Evolutionary conservation across 2,329 filamentous ascomycete species (phyloP).

Genomic region (Phyllosticta citrichinensis): DNA sequence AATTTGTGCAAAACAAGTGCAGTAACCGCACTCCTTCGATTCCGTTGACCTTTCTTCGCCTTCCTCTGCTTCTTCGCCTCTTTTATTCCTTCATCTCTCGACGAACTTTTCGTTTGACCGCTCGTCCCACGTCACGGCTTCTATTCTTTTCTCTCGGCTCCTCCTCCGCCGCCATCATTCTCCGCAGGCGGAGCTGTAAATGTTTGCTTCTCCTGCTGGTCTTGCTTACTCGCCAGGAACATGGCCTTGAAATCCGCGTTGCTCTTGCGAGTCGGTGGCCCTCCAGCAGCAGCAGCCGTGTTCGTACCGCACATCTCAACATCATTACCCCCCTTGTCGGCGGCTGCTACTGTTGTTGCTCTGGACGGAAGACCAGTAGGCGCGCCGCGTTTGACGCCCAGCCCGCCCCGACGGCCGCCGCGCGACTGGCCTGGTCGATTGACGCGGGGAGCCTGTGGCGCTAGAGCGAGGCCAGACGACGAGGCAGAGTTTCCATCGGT

Average conservation of each 20-base stretch:
- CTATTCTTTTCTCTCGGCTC: background rate
- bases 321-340: background rate
- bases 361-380: background rate
- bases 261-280: background rate
- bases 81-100: background rate
- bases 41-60: too few relatives aligned
- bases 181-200: background rate
- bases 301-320: constrained; percentile 1
- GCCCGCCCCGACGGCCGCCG: constrained; percentile 1
- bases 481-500: background rate
- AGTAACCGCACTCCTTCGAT: too few relatives aligned
- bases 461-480: background rate
- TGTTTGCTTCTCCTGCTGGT: background rate
- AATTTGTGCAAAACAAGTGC: too few relatives aligned
- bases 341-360: background rate
- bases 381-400: background rate
- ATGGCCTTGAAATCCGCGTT: background rate
- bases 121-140: background rate
- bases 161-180: background rate
- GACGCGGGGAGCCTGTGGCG: background rate
- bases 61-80: too few relatives aligned
- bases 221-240: background rate
- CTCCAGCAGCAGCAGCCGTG: background rate
- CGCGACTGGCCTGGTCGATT: background rate
- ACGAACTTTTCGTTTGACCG: background rate